Evolutionary conservation across 768 basidiomycete genomes (phyloP).

Genomic region (Suillus placidus): DNA sequence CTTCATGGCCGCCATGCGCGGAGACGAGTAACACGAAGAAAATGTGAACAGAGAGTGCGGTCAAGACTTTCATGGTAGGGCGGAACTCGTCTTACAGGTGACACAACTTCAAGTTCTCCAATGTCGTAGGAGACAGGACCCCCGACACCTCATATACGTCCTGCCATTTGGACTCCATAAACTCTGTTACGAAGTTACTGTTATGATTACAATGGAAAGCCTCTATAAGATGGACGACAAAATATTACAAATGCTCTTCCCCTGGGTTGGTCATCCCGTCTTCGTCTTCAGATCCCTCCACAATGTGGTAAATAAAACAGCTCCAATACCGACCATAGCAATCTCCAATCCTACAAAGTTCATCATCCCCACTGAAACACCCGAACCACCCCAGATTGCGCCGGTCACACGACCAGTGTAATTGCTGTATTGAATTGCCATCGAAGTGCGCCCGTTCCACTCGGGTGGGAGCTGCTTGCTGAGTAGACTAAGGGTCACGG

Average conservation of each 20-base stretch:
- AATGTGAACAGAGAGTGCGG: slow-evolving; percentile 45
- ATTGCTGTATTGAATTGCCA: slow-evolving; percentile 71
- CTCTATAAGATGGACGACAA: no score
- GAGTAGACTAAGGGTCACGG: slow-evolving; percentile 65
- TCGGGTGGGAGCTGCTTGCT: slow-evolving; percentile 67
- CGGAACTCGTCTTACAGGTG: not conserved
- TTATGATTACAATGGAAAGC: not conserved
- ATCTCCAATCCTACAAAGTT: slow-evolving; percentile 64
- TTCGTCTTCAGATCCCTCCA: slow-evolving; percentile 72
- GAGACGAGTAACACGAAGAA: slow-evolving; percentile 35
- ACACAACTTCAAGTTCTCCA: not conserved
- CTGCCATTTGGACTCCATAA: not conserved
- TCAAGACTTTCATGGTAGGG: slow-evolving; percentile 50
- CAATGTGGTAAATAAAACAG: slow-evolving; percentile 52
- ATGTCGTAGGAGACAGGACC: not conserved
- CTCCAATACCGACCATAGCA: slow-evolving; percentile 60
- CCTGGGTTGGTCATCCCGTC: slow-evolving; percentile 42
- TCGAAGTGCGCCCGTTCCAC: slow-evolving; percentile 58
- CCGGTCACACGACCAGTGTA: slow-evolving; percentile 67
- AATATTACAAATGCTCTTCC: not conserved
- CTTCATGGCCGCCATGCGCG: slow-evolving; percentile 68
- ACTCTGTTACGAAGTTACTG: not conserved
- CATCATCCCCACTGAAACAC: slow-evolving; percentile 55
- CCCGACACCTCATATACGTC: not conserved
- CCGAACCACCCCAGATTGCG: slow-evolving; percentile 69